A percentile compares a stretch with the other conserved stretches of the same genome.
Conservation (phyloP, 2,329 filamentous ascomycete genomes). For the Calonectria ilicicola region DNA sequence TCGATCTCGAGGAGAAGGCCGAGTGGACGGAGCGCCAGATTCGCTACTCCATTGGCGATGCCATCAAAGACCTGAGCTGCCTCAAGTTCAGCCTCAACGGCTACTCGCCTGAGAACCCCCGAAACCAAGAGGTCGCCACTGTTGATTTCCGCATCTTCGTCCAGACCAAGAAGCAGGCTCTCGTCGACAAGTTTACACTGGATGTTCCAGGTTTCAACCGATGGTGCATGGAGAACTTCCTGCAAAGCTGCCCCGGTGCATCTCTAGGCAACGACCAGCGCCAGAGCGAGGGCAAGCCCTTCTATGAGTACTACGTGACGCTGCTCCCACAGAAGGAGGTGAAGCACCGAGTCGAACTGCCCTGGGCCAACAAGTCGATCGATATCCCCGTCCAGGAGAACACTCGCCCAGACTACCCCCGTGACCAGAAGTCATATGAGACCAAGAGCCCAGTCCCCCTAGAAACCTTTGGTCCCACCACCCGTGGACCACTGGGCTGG, state of each 20-base stretch:
- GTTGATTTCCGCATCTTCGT: constrained; percentile 58
- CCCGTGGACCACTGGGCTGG: constrained; percentile 40
- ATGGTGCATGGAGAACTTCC: constrained; percentile 50
- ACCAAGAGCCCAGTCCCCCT: constrained; percentile 33
- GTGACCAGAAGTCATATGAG: constrained; percentile 42
- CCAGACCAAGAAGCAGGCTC: constrained; percentile 50
- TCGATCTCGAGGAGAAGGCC: constrained; percentile 55
- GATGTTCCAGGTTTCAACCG: constrained; percentile 29
- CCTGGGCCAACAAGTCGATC: constrained; percentile 30
- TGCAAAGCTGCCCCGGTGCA: constrained; percentile 57
- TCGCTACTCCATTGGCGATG: constrained; percentile 29
- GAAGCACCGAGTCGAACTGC: constrained; percentile 36
- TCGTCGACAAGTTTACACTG: constrained; percentile 27
- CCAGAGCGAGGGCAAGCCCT: constrained; percentile 47
- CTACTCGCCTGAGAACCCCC: constrained; percentile 50
- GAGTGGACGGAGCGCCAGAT: constrained; percentile 28
- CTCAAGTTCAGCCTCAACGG: constrained; percentile 51
- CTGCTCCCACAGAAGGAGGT: constrained; percentile 39
- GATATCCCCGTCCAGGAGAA: constrained; percentile 35
- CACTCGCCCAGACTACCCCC: constrained; percentile 34
- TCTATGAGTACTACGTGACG: constrained; percentile 35
- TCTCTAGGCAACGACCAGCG: constrained; percentile 52
- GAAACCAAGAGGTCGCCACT: constrained; percentile 57
- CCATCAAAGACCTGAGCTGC: constrained; percentile 45
- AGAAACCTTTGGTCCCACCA: constrained; percentile 36